These are phyloP conservation scores for Rehmannia glutinosa DNA, from an alignment of 257 asterid genomes.

Conservation along the genomic window DNA sequence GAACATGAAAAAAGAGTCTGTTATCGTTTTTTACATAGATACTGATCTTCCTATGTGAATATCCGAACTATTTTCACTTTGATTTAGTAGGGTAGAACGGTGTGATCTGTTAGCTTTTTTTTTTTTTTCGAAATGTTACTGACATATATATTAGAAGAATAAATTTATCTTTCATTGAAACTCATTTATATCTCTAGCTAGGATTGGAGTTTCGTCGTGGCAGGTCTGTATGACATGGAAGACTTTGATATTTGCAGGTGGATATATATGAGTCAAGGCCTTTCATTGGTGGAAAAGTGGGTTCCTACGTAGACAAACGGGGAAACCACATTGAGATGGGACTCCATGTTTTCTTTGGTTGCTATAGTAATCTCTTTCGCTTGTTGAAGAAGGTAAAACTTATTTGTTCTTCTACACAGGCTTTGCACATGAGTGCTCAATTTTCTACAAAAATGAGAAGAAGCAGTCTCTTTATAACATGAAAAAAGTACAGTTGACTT, in stretches of 20 bases:
- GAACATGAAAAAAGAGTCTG: too few species aligned
- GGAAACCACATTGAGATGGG: conserved; percentile 99
- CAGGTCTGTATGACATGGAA: neutral
- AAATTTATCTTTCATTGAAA: too few species aligned
- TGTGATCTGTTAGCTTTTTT: too few species aligned
- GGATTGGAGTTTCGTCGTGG: too few species aligned
- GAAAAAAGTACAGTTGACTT: neutral
- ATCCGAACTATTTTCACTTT: too few species aligned
- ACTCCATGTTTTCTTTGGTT: conserved; percentile 95
- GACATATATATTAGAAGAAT: too few species aligned
- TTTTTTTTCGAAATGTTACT: too few species aligned
- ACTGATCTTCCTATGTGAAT: too few species aligned
- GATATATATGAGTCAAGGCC: conserved; percentile 90
- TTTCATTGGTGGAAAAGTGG: conserved; percentile 99
- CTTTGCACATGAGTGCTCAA: conserved; percentile 2
- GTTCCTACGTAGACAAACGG: conserved; percentile 85
- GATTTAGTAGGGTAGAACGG: too few species aligned
- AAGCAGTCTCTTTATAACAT: too few species aligned
- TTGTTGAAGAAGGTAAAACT: conserved; percentile 84
- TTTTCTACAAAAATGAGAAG: neutral
- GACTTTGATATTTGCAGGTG: conserved; percentile 54
- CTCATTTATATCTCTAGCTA: too few species aligned
- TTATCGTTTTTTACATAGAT: too few species aligned
- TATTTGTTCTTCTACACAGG: conserved; percentile 18
- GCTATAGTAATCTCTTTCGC: conserved; percentile 95